These are phyloP conservation scores for Pistacia vera DNA, from an alignment of 345 rosid genomes.

Conservation along the genomic window DNA sequence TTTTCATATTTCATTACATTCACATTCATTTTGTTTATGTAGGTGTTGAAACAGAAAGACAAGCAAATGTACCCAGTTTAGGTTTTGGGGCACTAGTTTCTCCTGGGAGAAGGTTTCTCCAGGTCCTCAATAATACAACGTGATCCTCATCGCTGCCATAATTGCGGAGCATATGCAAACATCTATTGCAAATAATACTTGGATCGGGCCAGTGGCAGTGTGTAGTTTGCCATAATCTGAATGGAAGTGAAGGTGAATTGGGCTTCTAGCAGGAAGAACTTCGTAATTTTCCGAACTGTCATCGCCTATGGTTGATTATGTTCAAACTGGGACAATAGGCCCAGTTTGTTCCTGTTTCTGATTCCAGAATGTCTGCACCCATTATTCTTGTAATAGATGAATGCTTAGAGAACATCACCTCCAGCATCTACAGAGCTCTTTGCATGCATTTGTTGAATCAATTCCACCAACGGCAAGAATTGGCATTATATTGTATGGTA, in stretches of 20 bases:
- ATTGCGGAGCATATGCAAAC: conserved; percentile 96
- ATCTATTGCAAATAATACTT: conserved; percentile 73
- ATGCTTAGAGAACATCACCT: conserved; percentile 96
- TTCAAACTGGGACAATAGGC: conserved; percentile 83
- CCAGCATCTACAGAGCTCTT: conserved; percentile 93
- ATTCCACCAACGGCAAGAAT: conserved; percentile 76
- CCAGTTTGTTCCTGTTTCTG: conserved; percentile 89
- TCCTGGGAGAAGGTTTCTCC: conserved; percentile 74
- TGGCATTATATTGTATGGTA: conserved; percentile 83
- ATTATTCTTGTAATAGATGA: conserved; percentile 90
- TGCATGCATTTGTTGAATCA: conserved; percentile 94
- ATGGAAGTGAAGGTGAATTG: conserved; percentile 87
- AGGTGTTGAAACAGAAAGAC: conserved; percentile 94
- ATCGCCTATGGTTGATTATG: conserved; percentile 78
- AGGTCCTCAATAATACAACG: conserved; percentile 84
- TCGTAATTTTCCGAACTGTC: conserved; percentile 76
- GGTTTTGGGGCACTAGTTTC: conserved; percentile 96
- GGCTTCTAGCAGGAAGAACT: conserved; percentile 76
- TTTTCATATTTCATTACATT: neutral
- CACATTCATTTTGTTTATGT: conserved; percentile 3
- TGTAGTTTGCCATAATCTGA: conserved; percentile 67
- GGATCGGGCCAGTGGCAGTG: conserved; percentile 99
- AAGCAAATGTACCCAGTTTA: conserved; percentile 82
- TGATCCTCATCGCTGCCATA: conserved; percentile 83
- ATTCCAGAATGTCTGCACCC: conserved; percentile 84